Percentiles rank a stretch among this genome's conserved stretches.
phyloP scores from a whole-genome alignment of 306 rosid genomes.

The Argentina anserina region DNA sequence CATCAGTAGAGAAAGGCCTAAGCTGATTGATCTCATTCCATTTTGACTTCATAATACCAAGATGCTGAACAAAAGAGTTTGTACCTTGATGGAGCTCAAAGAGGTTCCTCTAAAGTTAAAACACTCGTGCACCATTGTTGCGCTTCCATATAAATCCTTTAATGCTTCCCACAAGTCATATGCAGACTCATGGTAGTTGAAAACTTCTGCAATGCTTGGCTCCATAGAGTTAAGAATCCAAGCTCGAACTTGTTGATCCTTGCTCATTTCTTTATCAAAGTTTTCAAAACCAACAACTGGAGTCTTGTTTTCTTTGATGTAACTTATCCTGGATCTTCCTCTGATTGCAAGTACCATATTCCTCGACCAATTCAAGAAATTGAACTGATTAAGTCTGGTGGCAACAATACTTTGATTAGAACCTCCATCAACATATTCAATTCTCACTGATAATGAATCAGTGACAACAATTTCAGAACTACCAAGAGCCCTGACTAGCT shows the following conservation, averaged over 20 bases:
- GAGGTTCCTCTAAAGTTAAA: no score
- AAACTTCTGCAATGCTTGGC: not conserved
- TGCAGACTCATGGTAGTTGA: not conserved
- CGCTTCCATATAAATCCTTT: not conserved
- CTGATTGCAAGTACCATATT: not conserved
- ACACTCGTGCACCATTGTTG: not conserved
- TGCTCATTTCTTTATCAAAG: not conserved
- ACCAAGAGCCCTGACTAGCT: not conserved
- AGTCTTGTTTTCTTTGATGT: not conserved
- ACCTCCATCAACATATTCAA: not conserved
- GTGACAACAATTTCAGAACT: not conserved
- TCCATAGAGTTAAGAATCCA: not conserved
- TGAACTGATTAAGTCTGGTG: not conserved
- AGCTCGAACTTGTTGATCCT: not conserved
- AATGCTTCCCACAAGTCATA: not conserved
- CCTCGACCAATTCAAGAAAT: constrained; percentile 1
- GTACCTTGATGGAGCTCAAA: constrained; percentile 2
- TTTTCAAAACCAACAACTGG: not conserved
- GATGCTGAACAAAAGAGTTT: constrained; percentile 2
- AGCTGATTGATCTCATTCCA: constrained; percentile 1
- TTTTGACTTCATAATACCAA: not conserved
- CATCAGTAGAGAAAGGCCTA: not conserved
- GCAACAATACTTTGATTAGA: not conserved
- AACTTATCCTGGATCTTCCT: not conserved
- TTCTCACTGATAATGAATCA: not conserved